These are phyloP conservation scores for Trichomonas vaginalis DNA, from an alignment of 208 protist genomes.

Conservation along the genomic window DNA sequence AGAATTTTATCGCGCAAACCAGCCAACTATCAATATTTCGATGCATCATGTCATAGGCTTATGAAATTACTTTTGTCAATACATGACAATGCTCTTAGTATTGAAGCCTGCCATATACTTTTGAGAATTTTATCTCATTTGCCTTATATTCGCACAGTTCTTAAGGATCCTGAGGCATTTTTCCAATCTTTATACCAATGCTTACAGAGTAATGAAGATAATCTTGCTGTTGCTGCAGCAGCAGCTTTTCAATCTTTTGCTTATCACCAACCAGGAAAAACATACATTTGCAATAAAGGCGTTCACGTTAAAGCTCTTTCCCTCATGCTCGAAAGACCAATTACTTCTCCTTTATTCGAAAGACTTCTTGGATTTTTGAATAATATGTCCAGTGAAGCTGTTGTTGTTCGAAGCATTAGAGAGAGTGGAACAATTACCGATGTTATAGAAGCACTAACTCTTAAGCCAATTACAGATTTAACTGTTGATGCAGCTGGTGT, in stretches of 20 bases:
- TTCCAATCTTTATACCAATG: neutral
- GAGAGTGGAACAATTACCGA: neutral
- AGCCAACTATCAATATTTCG: neutral
- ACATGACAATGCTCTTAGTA: neutral
- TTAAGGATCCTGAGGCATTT: neutral
- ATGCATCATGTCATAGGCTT: neutral
- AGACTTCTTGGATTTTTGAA: neutral
- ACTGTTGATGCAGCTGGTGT: conserved; percentile 8
- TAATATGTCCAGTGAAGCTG: neutral
- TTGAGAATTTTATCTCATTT: neutral
- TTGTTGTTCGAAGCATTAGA: neutral
- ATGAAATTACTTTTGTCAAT: neutral
- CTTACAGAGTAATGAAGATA: neutral
- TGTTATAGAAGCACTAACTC: neutral
- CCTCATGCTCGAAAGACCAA: neutral
- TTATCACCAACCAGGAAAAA: neutral
- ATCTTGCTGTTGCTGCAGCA: neutral
- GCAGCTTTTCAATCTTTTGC: conserved; percentile 8
- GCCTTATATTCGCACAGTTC: neutral
- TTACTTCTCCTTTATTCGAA: neutral
- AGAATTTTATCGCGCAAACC: neutral
- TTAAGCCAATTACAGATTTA: neutral
- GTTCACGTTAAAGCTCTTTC: neutral
- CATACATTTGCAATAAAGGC: neutral
- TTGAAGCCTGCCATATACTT: neutral